Conservation (phyloP, 768 basidiomycete species). For the Cystofilobasidium capitatum region DNA sequence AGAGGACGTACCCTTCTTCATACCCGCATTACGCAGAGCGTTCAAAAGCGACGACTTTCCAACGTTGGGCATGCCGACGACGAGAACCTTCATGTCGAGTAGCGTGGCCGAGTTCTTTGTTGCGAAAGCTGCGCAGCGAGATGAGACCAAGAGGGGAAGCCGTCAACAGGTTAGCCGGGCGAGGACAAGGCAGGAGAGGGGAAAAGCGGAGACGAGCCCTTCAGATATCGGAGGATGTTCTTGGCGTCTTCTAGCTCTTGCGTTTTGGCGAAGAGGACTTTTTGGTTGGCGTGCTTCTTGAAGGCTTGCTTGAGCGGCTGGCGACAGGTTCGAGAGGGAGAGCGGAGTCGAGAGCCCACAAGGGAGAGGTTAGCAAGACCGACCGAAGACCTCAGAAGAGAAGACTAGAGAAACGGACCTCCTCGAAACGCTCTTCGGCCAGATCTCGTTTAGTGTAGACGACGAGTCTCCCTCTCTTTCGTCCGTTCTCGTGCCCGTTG, state of each 20-base stretch:
- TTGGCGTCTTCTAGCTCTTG: slow-evolving; percentile 38
- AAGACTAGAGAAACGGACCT: slow-evolving; percentile 54
- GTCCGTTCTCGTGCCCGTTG: slow-evolving; percentile 30
- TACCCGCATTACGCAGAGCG: slow-evolving; percentile 6
- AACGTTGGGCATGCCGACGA: slow-evolving; percentile 27
- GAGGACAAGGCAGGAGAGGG: neutral
- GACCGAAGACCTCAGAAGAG: neutral
- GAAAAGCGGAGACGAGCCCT: slow-evolving; percentile 35
- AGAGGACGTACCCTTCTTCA: slow-evolving; percentile 23
- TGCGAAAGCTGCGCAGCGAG: slow-evolving; percentile 14
- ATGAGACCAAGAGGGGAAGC: neutral
- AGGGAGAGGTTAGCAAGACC: no score
- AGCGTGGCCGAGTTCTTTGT: slow-evolving; percentile 8
- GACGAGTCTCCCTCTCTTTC: slow-evolving; percentile 68
- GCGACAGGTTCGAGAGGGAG: no score
- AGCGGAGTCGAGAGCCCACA: neutral
- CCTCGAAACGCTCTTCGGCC: slow-evolving; percentile 75
- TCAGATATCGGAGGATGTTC: slow-evolving; percentile 39
- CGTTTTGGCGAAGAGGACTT: slow-evolving; percentile 42
- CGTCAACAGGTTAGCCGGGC: neutral
- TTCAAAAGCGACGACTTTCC: slow-evolving; percentile 27
- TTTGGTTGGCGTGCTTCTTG: slow-evolving; percentile 36
- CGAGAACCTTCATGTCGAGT: slow-evolving; percentile 25
- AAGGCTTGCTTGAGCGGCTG: slow-evolving; percentile 42
- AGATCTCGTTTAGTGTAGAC: slow-evolving; percentile 90